phyloP scores from a whole-genome alignment of 768 basidiomycete species.

The Melanogaster broomeanus region DNA sequence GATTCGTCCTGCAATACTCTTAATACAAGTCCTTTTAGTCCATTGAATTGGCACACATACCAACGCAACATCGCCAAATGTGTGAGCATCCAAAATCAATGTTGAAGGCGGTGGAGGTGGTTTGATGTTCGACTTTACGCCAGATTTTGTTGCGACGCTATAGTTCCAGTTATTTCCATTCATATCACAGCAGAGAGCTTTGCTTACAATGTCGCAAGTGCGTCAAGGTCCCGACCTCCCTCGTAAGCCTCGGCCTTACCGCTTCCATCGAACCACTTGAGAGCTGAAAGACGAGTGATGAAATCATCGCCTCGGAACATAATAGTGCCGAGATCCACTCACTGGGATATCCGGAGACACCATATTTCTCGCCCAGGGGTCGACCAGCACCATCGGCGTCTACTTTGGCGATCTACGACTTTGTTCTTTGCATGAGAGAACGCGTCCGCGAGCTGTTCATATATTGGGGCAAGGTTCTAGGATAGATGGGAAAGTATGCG shows the following conservation, averaged over 20 bases:
- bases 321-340: slow-evolving; percentile 27
- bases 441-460: slow-evolving; percentile 89
- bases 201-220: slow-evolving; percentile 72
- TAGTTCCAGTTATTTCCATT: not conserved
- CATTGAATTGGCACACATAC: slow-evolving; percentile 37
- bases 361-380: slow-evolving; percentile 74
- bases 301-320: not conserved
- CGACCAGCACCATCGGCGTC: slow-evolving; percentile 90
- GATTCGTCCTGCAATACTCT: slow-evolving; percentile 47
- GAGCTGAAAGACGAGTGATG: slow-evolving; percentile 47
- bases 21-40: not conserved
- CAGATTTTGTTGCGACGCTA: slow-evolving; percentile 75
- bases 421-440: slow-evolving; percentile 77
- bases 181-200: not conserved
- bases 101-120: slow-evolving; percentile 77
- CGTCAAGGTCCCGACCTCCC: slow-evolving; percentile 79
- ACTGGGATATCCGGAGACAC: slow-evolving; percentile 88
- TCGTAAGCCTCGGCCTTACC: slow-evolving; percentile 72
- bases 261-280: slow-evolving; percentile 86
- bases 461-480: slow-evolving; percentile 84
- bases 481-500: not conserved
- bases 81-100: slow-evolving; percentile 63
- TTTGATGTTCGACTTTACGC: slow-evolving; percentile 86
- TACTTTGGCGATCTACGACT: slow-evolving; percentile 86
- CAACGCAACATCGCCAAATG: slow-evolving; percentile 75